A percentile compares a stretch with the other conserved stretches of the same genome.
phyloP scores from a whole-genome alignment of 116 monocot species.

The Trichopus zeylanicus region DNA sequence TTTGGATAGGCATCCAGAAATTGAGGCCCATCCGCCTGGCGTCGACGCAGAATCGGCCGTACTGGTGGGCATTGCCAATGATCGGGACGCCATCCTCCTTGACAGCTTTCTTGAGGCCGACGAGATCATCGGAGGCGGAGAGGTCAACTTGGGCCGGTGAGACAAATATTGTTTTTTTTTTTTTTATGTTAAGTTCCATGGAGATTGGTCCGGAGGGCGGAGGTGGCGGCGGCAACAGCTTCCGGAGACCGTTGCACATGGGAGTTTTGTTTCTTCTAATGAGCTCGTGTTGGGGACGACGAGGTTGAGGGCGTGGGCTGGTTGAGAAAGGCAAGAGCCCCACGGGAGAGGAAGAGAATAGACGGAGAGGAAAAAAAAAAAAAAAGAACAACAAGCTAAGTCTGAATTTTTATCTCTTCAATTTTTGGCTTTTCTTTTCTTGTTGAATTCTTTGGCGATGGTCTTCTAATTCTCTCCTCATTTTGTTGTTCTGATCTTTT shows the following conservation, averaged over 20 bases:
- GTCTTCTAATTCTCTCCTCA: too few species aligned
- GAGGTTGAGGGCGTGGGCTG: not conserved
- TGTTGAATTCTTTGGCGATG: too few species aligned
- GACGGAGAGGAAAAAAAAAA: too few species aligned
- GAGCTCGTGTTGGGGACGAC: not conserved
- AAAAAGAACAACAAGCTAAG: too few species aligned
- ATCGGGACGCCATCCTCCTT: not conserved
- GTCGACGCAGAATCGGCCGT: conserved; percentile 15
- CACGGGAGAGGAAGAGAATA: too few species aligned
- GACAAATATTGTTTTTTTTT: too few species aligned
- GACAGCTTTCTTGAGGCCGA: not conserved
- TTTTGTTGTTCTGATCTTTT: too few species aligned
- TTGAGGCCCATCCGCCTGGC: conserved; percentile 16
- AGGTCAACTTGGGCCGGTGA: too few species aligned
- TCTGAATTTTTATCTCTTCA: too few species aligned
- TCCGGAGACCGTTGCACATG: conserved; percentile 6
- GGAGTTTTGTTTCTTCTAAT: too few species aligned
- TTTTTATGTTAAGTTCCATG: not conserved
- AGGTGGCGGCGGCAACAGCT: conserved; percentile 4
- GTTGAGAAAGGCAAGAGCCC: too few species aligned
- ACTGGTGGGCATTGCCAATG: conserved; percentile 9
- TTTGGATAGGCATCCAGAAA: conserved; percentile 43
- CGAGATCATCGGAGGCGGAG: conserved; percentile 5
- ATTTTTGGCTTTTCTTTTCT: too few species aligned
- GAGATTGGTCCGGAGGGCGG: not conserved